Evolutionary conservation across 345 rosid genomes (phyloP).

Genomic region (Corymbia maculata): DNA sequence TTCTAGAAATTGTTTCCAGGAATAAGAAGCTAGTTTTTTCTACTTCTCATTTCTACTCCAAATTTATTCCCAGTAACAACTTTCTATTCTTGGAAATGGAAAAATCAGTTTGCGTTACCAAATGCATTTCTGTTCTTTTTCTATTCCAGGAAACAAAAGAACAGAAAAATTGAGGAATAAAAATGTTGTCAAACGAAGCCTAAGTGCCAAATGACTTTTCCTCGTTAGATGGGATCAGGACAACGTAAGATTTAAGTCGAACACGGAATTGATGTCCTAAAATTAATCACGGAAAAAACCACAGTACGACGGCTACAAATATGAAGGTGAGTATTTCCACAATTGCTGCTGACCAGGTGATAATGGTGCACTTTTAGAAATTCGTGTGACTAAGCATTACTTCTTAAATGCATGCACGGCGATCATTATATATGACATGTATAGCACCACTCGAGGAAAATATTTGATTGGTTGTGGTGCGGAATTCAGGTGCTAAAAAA

Average conservation of each 20-base stretch:
- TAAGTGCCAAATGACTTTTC: neutral
- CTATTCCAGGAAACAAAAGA: no score
- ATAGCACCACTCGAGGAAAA: neutral
- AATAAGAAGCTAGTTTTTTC: no score
- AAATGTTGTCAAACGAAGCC: no score
- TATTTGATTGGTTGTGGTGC: neutral
- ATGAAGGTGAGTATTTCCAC: neutral
- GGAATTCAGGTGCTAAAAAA: neutral
- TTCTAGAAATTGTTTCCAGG: no score
- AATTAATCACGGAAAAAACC: neutral
- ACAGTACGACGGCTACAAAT: neutral
- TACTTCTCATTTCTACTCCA: no score
- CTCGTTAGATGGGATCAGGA: neutral
- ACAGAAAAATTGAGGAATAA: no score
- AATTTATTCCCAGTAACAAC: no score
- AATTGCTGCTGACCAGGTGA: neutral
- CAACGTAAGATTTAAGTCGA: neutral
- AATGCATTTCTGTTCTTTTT: no score
- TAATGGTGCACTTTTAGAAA: neutral
- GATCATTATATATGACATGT: neutral
- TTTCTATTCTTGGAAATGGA: no score
- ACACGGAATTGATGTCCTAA: neutral
- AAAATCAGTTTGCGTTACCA: no score
- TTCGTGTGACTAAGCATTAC: neutral
- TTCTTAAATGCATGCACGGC: neutral